These are phyloP conservation scores for Ramularia collo-cygni DNA, from an alignment of 2,329 filamentous ascomycete genomes.

Conservation along the genomic window DNA sequence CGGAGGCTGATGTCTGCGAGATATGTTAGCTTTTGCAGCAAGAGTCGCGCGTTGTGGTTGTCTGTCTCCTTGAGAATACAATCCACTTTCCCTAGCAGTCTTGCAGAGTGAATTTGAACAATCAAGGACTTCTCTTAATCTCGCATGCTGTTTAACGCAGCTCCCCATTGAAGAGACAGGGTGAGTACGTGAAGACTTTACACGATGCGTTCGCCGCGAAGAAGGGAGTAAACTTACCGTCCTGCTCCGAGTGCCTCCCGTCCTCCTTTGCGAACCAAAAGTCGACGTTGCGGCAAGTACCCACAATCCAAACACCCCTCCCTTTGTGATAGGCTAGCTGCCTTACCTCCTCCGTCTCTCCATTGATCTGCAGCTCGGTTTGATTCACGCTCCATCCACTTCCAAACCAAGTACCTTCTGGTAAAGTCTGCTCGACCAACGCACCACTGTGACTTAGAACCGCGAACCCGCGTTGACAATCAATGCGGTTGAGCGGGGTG, in stretches of 20 bases:
- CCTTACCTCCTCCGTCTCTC: slow-evolving; percentile 55
- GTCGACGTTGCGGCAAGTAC: slow-evolving; percentile 58
- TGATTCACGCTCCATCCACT: slow-evolving; percentile 70
- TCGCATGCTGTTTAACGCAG: slow-evolving; percentile 26
- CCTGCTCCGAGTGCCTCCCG: slow-evolving; percentile 71
- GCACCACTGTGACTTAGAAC: slow-evolving; percentile 51
- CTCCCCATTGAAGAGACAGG: slow-evolving; percentile 16
- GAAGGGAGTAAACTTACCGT: slow-evolving; percentile 41
- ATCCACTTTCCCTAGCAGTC: too few species aligned
- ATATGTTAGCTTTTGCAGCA: too few species aligned
- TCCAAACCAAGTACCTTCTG: slow-evolving; percentile 61
- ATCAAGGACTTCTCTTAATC: too few species aligned
- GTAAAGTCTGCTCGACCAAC: slow-evolving; percentile 67
- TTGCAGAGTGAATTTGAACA: too few species aligned
- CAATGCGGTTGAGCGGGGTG: slow-evolving; percentile 67
- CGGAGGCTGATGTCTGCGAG: slow-evolving; percentile 49
- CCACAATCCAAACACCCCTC: slow-evolving; percentile 68
- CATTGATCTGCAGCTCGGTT: slow-evolving; percentile 48
- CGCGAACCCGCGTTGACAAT: slow-evolving; percentile 75
- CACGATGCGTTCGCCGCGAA: slow-evolving; percentile 11
- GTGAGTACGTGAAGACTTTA: slow-evolving; percentile 22
- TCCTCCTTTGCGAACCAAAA: slow-evolving; percentile 87
- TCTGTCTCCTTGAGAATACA: too few species aligned
- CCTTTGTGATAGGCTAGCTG: slow-evolving; percentile 70
- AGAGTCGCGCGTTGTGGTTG: too few species aligned